Base-by-base conservation (phyloP, 345 rosid genomes). In the Populus tremula region DNA sequence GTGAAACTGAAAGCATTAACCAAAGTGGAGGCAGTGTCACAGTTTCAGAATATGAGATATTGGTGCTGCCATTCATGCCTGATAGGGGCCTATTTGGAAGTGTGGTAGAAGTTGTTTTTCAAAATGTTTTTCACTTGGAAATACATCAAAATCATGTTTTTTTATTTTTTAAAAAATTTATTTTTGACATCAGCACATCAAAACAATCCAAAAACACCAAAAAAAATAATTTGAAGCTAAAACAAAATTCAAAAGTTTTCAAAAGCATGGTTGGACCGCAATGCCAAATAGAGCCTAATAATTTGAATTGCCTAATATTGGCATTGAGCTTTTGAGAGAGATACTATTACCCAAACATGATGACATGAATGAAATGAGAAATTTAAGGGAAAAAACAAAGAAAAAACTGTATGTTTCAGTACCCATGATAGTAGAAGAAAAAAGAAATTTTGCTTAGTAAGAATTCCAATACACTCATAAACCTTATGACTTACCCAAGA, bases 401-500 rank as follows among this genome's bases (percentile, higher is more conserved):
- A 53, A 6, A 56, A 56, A 2, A 56, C 11, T 12, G 5, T 3
- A 56, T n/a, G 27, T 56, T 43, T 43, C 4, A 13, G 9, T 59
- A 54, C 45, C 56, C 41, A 10, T 45, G 54, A 76, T 23, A 20
- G 45, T 39, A 62, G 27, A 62, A 50, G 11, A 71, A 23, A 13
- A 43, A 8, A 4, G 18, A 62, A 61, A 67, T 68, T 38, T 50
- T 62, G 23, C 29, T 27, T 33, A 17, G 68, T 31, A 71, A 53
- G 70, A 41, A 69, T 25, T 63, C 29, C 2, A 59, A 54, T 23
- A 31, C 1, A 9, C 56, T 11, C 53, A 5, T 71, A 68, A 75
- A 59, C 49, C 47, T 79, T 49, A 23, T 49, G 66, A 82, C 90
- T 79, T 77, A 94, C 98, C 98, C 98, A 74, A 92, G 80, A 54